phyloP scores from a whole-genome alignment of 139 green algal genomes.

The Volvox africanus region DNA sequence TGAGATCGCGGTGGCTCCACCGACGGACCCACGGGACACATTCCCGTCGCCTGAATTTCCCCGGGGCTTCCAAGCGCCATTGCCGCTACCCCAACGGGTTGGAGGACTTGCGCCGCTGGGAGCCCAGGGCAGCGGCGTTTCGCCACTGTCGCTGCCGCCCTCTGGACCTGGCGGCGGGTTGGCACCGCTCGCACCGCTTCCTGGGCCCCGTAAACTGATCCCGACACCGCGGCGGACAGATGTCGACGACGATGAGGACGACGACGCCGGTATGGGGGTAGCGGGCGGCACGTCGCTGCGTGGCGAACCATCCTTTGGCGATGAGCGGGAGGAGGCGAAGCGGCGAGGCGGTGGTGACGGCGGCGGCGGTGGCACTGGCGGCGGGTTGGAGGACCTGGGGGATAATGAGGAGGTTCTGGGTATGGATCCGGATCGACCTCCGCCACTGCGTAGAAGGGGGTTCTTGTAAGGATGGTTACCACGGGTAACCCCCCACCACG shows the following conservation, averaged over 20 bases:
- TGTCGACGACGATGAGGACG: not conserved
- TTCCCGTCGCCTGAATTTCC: not conserved
- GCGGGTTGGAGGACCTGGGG: not conserved
- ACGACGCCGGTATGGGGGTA: not conserved
- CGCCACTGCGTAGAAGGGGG: not conserved
- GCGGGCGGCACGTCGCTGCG: not conserved
- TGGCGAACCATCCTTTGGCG: conserved; percentile 1
- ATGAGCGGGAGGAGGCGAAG: not conserved
- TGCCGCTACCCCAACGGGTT: not conserved
- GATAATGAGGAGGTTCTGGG: not conserved
- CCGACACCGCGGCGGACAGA: not conserved
- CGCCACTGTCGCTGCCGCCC: not conserved
- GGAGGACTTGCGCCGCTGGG: not conserved
- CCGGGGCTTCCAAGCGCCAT: not conserved
- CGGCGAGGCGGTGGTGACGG: not conserved
- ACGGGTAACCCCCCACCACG: too few species aligned
- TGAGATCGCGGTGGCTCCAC: too few species aligned
- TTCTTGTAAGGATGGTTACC: not conserved
- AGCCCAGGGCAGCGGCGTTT: not conserved
- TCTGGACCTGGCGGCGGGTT: not conserved
- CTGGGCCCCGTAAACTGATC: not conserved
- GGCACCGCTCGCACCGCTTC: not conserved
- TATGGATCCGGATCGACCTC: not conserved
- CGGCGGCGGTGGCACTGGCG: not conserved
- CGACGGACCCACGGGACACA: not conserved